phyloP scores from a whole-genome alignment of 441 rosid species.

The Populus tomentosa region DNA sequence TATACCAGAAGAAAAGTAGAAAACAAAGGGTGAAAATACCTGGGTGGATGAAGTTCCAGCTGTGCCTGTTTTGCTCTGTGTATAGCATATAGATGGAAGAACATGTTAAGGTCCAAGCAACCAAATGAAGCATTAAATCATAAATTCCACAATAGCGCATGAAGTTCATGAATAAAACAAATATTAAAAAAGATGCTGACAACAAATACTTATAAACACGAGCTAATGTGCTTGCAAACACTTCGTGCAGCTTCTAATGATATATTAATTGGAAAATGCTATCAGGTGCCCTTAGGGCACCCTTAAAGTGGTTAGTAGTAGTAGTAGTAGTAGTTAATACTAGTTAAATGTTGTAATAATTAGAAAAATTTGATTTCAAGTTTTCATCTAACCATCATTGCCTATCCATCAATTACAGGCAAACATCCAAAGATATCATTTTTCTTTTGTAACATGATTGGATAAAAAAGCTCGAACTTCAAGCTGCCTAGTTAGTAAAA shows the following conservation, averaged over 20 bases:
- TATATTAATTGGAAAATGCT: neutral
- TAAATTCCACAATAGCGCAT: neutral
- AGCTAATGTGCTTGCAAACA: neutral
- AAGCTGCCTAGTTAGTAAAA: neutral
- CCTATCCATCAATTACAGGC: neutral
- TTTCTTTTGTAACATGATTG: neutral
- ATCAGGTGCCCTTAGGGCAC: neutral
- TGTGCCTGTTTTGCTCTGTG: slow-evolving; percentile 74
- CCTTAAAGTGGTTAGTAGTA: neutral
- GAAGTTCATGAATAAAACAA: neutral
- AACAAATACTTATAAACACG: neutral
- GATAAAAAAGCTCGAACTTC: neutral
- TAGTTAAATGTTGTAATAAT: neutral
- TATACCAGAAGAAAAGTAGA: neutral
- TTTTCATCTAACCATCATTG: neutral
- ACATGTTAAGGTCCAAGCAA: neutral
- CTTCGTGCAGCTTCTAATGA: neutral
- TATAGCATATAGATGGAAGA: neutral
- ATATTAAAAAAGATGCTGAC: neutral
- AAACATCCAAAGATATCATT: neutral
- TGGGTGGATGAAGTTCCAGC: slow-evolving; percentile 60
- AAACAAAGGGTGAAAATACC: slow-evolving; percentile 32
- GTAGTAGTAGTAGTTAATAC: neutral
- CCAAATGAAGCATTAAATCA: neutral
- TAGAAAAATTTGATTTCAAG: neutral